Evolutionary conservation across 1,284 basidiomycete genomes (phyloP).

Genomic region (Sporisorium scitamineum): DNA sequence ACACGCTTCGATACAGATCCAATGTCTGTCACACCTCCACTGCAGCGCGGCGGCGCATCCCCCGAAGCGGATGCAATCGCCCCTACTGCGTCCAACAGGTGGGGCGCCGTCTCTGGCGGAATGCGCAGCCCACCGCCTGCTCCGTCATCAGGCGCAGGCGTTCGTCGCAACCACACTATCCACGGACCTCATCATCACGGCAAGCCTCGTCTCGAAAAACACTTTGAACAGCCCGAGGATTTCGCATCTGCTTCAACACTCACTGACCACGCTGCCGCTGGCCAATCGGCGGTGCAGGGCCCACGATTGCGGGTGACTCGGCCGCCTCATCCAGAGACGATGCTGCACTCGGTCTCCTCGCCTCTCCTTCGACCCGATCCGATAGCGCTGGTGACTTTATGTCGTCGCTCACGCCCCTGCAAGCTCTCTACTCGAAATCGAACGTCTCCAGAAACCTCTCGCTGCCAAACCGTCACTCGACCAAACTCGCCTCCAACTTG

Average conservation of each 20-base stretch:
- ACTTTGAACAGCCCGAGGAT: slow-evolving; percentile 52
- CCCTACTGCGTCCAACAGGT: slow-evolving; percentile 20
- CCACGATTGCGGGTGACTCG: neutral
- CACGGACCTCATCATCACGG: slow-evolving; percentile 43
- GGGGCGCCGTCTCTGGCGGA: slow-evolving; percentile 44
- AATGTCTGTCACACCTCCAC: slow-evolving; percentile 38
- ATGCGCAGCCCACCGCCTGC: slow-evolving; percentile 47
- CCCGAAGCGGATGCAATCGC: slow-evolving; percentile 10
- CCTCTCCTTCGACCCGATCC: slow-evolving; percentile 26
- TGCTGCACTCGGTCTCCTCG: slow-evolving; percentile 6
- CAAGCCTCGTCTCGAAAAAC: slow-evolving; percentile 49
- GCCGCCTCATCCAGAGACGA: neutral
- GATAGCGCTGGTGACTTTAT: slow-evolving; percentile 16
- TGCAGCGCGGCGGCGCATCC: slow-evolving; percentile 8
- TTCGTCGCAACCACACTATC: slow-evolving; percentile 51
- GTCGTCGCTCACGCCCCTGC: slow-evolving; percentile 33
- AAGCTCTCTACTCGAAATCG: slow-evolving; percentile 49
- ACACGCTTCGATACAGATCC: neutral
- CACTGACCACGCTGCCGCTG: neutral
- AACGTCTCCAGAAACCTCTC: slow-evolving; percentile 47
- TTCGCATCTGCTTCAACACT: neutral
- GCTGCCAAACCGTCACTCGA: slow-evolving; percentile 43
- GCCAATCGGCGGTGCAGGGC: neutral
- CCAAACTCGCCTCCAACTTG: slow-evolving; percentile 27
- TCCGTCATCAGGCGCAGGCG: slow-evolving; percentile 43